A percentile compares a stretch with the other conserved stretches of the same genome.
Evolutionary conservation across 495 filamentous ascomycete species (phyloP).

Genomic region (Aspergillus bridgeri): DNA sequence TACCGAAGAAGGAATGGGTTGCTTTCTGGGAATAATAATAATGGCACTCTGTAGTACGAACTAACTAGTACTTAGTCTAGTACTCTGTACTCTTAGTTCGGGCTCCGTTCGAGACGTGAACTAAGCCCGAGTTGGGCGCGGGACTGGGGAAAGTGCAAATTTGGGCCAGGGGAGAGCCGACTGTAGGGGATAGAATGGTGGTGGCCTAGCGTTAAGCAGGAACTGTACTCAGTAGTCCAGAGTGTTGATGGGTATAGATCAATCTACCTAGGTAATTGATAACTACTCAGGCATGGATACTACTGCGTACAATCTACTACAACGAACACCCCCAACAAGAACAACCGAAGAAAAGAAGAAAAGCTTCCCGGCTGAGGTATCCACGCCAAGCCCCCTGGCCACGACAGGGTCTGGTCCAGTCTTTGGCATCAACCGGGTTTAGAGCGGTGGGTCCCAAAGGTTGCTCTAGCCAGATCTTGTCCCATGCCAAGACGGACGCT

Average conservation of each 20-base stretch:
- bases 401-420: conserved; percentile 15
- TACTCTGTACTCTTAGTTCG: no score
- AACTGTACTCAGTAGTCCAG: no score
- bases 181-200: neutral
- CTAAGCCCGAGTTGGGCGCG: neutral
- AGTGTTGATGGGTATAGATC: no score
- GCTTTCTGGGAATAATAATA: neutral
- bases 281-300: no score
- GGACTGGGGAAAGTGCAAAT: neutral
- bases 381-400: conserved; percentile 28
- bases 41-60: neutral
- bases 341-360: neutral
- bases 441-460: conserved; percentile 19
- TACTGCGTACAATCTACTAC: neutral
- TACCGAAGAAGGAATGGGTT: neutral
- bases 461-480: conserved; percentile 38
- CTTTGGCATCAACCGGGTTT: conserved; percentile 17
- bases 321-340: neutral
- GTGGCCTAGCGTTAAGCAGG: neutral
- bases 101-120: neutral
- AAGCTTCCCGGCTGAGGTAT: conserved; percentile 12
- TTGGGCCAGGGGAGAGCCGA: neutral
- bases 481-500: conserved; percentile 44
- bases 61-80: no score
- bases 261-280: no score